Base-by-base conservation (phyloP, 148 eudicot species). In the Nepenthes gracilis region DNA sequence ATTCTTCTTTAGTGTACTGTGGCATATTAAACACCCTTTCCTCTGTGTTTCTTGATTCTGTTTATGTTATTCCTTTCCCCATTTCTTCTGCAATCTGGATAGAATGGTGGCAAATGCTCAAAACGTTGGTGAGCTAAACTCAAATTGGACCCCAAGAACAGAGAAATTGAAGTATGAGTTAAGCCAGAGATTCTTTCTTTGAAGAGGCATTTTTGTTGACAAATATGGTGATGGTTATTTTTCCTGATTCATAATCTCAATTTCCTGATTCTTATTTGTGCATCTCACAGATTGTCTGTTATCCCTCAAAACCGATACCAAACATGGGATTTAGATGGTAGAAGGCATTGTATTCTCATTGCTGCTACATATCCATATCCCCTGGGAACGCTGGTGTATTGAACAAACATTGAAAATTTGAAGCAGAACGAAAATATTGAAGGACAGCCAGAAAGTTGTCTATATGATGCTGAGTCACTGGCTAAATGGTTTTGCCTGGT, bases 291-390 rank as follows among this genome's bases (percentile, higher is more conserved):
- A 89, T 93, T 23, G 99, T 83, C 86, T 66, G 75, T 87, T 62
- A 61, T 78, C 36, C 73, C 75, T 9, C 70, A 69, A 57, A 79
- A 77, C 72, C 91, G 85, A 57, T 77, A 55, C 64, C 81, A 82
- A 62, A 62, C 79, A 43, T 89, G 83, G 71, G 84, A 71, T 66
- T 57, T 78, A 50, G 92, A 83, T 36, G 88, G 76, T 52, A 88
- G 82, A 64, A 88, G 85, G 70, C 96, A 93, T 71, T 93, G 96
- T 72, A 70, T 93, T 74, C 86, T 93, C 61, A 69, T 93, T 73
- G 82, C 95, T 66, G 81, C 92, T 48, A 88, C 92, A 67, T 88
- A 89, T 43, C 99, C 99, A 52, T 89, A 85, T 74, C 85, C 96
- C 33, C 75, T 93, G 79, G 89, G 92, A 15, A 93, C 99, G 47